phyloP scores from a whole-genome alignment of 2,329 filamentous ascomycete genomes.

The Alternaria sp. region DNA sequence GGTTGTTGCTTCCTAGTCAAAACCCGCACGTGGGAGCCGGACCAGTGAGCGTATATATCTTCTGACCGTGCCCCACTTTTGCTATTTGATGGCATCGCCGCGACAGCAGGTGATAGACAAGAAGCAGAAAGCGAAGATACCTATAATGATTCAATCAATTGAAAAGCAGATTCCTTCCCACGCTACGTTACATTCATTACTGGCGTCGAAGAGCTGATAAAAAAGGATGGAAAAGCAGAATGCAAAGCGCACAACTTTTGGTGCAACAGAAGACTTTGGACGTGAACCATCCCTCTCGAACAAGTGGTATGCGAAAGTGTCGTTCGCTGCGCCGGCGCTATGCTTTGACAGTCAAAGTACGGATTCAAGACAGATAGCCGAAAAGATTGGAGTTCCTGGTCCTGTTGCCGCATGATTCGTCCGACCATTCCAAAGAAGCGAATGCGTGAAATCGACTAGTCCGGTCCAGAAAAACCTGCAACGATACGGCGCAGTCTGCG shows the following conservation, averaged over 20 bases:
- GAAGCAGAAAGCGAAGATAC: not conserved
- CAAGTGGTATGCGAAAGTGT: not conserved
- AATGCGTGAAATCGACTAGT: not conserved
- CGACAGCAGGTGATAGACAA: not conserved
- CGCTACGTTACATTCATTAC: constrained; percentile 33
- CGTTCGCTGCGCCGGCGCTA: not conserved
- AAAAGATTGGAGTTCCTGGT: not conserved
- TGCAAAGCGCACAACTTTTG: not conserved
- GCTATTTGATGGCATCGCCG: not conserved
- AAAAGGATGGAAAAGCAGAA: not conserved
- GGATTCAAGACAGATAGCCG: not conserved
- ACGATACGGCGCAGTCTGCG: not conserved
- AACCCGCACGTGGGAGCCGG: not conserved
- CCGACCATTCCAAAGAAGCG: not conserved
- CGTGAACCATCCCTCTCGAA: not conserved
- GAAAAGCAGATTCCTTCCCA: constrained; percentile 23
- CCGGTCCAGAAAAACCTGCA: not conserved
- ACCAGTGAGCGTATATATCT: not conserved
- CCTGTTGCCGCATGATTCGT: not conserved
- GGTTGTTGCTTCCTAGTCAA: not conserved
- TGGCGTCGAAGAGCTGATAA: constrained; percentile 4
- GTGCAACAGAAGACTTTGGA: not conserved
- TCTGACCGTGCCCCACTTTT: not conserved
- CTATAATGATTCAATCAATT: not conserved
- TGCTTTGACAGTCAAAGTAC: not conserved